phyloP scores from a whole-genome alignment of 768 basidiomycete genomes.

The Mycena amicta region DNA sequence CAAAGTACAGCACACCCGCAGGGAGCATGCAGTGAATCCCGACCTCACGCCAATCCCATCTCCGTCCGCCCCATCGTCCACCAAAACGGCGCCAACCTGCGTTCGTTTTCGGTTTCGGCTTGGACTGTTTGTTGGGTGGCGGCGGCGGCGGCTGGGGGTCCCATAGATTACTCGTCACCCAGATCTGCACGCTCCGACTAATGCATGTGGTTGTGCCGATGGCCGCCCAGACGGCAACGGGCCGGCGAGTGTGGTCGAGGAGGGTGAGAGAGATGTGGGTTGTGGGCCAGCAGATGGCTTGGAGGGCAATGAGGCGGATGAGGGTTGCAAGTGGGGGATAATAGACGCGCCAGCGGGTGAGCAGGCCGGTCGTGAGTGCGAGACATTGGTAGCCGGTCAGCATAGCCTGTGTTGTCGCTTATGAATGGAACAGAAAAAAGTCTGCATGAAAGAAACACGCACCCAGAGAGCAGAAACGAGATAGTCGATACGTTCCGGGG shows the following conservation, averaged over 20 bases:
- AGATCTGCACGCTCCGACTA: slow-evolving; percentile 84
- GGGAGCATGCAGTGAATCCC: slow-evolving; percentile 71
- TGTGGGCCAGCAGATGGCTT: slow-evolving; percentile 96
- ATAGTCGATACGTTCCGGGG: slow-evolving; percentile 64
- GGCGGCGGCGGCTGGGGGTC: slow-evolving; percentile 29
- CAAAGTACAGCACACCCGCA: slow-evolving; percentile 71
- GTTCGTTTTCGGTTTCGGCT: slow-evolving; percentile 7
- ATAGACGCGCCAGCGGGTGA: slow-evolving; percentile 88
- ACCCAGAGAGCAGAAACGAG: slow-evolving; percentile 76
- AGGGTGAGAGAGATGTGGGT: slow-evolving; percentile 83
- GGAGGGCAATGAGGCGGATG: slow-evolving; percentile 88
- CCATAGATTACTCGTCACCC: slow-evolving; percentile 92
- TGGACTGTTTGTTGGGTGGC: background rate
- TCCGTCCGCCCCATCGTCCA: slow-evolving; percentile 59
- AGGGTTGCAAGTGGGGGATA: slow-evolving; percentile 88
- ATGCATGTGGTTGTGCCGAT: slow-evolving; percentile 88
- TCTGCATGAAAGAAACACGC: slow-evolving; percentile 25
- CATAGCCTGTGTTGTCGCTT: slow-evolving; percentile 52
- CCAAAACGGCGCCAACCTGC: slow-evolving; percentile 45
- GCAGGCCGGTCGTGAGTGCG: slow-evolving; percentile 82
- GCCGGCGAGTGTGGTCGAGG: slow-evolving; percentile 68
- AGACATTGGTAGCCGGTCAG: slow-evolving; percentile 91
- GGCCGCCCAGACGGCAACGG: slow-evolving; percentile 87
- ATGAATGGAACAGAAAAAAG: background rate
- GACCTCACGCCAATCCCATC: slow-evolving; percentile 84